Evolutionary conservation across 1,284 basidiomycete species (phyloP), one percentile per base, ranked within the genome.

Genomic region (Microbotryum intermedium): DNA sequence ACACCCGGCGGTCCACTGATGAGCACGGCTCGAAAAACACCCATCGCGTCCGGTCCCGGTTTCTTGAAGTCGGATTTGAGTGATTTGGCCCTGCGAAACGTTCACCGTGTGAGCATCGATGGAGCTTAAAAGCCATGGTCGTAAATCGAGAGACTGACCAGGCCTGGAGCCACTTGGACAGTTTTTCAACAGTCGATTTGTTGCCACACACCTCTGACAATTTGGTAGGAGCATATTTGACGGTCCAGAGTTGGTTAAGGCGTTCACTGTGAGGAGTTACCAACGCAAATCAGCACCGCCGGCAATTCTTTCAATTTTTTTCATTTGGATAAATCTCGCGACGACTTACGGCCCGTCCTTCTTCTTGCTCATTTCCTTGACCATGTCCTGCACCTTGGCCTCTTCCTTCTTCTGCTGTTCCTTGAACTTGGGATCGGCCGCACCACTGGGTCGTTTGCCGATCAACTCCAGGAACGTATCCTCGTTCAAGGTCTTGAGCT

Each of bases 171-270:
- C 94, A 98, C 21, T 77, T 77, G 58, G 84, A 83, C 23, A 98
- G 77, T 72, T 92, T 93, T 74, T 95, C 92, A 1, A 97, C 84
- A 47, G 85, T 81, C 0, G 82, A 80, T 76, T 97, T 97, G 78
- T 98, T 98, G 5, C 95, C 95, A 63, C 93, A 97, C 25, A 98
- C 82, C 65, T 98, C 93, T 70, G 89, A 94, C 60, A 93, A 68
- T 16, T 79, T 81, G 66, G 84, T 82, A 0, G 95, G 94, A 0
- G 94, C 93, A 73, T 99, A 99, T 39, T 92, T 87, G 42, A 86
- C 87, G 29, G 95, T 97, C 95, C 95, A 98, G 1, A 98, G 79
- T 72, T 92, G 88, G 6, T 75, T 70, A 6, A 65, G 60, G 55
- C 61, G 57, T 34, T 61, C 65, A 4, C 65, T 67, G 42, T 16